phyloP scores from a whole-genome alignment of 495 filamentous ascomycete genomes.

The Xylaria grammica region DNA sequence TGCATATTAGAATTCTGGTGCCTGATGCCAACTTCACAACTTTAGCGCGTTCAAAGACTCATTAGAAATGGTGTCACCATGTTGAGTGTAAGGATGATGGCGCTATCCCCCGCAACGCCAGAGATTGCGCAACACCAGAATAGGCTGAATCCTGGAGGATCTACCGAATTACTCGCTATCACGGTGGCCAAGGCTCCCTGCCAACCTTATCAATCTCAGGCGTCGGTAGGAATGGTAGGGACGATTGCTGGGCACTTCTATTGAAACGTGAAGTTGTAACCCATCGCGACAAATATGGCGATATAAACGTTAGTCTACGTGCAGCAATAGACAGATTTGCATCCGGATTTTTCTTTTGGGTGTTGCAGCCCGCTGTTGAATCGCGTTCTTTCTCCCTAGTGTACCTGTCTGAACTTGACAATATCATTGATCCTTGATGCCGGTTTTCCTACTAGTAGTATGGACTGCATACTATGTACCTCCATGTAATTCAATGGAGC shows the following conservation, averaged over 20 bases:
- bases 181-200: background rate
- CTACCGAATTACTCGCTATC: background rate
- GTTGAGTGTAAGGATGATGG: background rate
- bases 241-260: too few relatives aligned
- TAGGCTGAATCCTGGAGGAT: constrained; percentile 20
- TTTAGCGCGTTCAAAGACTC: background rate
- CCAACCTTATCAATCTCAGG: background rate
- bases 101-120: constrained; percentile 13
- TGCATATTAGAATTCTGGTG: background rate
- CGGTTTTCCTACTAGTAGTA: constrained; percentile 1
- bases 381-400: too few relatives aligned
- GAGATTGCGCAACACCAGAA: background rate
- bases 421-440: constrained; percentile 7
- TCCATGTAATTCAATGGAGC: constrained; percentile 1
- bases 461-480: background rate
- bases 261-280: too few relatives aligned
- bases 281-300: too few relatives aligned
- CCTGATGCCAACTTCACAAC: background rate
- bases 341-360: constrained; percentile 4
- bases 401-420: background rate
- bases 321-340: background rate
- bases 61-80: background rate
- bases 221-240: too few relatives aligned
- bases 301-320: background rate
- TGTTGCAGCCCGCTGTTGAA: background rate